phyloP scores from a whole-genome alignment of 2,329 filamentous ascomycete genomes.

The Stromatinia cepivora region DNA sequence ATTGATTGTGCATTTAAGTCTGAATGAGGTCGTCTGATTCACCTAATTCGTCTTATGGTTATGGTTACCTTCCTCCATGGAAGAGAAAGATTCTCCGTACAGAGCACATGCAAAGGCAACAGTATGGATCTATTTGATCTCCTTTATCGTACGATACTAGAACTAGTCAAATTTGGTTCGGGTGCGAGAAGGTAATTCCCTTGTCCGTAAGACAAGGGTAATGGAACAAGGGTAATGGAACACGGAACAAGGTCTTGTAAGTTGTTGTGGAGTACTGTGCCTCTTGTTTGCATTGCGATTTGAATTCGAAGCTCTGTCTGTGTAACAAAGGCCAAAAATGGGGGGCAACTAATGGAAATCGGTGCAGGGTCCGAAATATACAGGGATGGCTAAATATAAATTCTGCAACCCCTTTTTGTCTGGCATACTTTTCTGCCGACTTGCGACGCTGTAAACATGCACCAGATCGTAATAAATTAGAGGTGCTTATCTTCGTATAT shows the following conservation, averaged over 20 bases:
- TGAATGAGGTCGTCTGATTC: not conserved
- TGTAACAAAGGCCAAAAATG: not conserved
- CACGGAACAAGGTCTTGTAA: not conserved
- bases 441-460: not conserved
- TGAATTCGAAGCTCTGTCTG: not conserved
- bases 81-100: not conserved
- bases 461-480: too few relatives aligned
- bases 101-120: not conserved
- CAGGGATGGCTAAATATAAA: not conserved
- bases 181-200: not conserved
- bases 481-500: too few relatives aligned
- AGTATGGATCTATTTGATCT: slow-evolving; percentile 1
- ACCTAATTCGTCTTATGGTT: not conserved
- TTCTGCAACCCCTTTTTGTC: not conserved
- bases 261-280: not conserved
- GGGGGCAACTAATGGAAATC: not conserved
- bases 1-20: not conserved
- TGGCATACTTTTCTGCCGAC: not conserved
- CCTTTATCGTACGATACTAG: not conserved
- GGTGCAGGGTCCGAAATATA: not conserved
- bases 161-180: not conserved
- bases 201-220: too few relatives aligned
- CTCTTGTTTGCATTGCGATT: not conserved
- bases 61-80: not conserved
- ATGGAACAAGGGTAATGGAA: not conserved